These are phyloP conservation scores for Heterobasidion occidentale DNA, from an alignment of 1,284 basidiomycete species.

Conservation along the genomic window DNA sequence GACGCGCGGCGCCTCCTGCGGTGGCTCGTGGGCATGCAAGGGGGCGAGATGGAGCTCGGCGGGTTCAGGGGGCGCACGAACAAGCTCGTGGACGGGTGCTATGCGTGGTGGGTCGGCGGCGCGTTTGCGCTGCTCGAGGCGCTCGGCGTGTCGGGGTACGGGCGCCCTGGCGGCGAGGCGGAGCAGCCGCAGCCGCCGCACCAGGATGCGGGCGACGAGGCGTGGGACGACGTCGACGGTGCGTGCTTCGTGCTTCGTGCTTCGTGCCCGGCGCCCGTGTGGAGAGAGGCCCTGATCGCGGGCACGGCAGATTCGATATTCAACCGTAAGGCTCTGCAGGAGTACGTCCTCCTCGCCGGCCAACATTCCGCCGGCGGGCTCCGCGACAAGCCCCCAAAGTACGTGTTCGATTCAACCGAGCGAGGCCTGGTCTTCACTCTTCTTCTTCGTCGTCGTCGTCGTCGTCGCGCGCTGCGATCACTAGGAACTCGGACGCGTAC, in stretches of 20 bases:
- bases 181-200: neutral
- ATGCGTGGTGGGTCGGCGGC: slow-evolving; percentile 97
- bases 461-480: neutral
- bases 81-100: slow-evolving; percentile 98
- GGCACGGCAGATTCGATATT: slow-evolving; percentile 38
- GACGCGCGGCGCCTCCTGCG: slow-evolving; percentile 60
- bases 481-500: slow-evolving; percentile 75
- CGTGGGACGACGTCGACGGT: slow-evolving; percentile 66
- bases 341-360: slow-evolving; percentile 82
- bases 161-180: slow-evolving; percentile 12
- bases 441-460: neutral
- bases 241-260: slow-evolving; percentile 12
- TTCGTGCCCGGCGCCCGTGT: neutral
- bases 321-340: slow-evolving; percentile 70
- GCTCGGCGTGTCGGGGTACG: slow-evolving; percentile 35
- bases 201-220: slow-evolving; percentile 18
- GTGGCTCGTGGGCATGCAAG: slow-evolving; percentile 89
- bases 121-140: slow-evolving; percentile 79
- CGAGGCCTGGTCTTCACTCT: slow-evolving; percentile 6
- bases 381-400: slow-evolving; percentile 94
- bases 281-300: neutral
- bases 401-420: slow-evolving; percentile 10
- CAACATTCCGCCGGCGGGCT: slow-evolving; percentile 84
- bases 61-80: slow-evolving; percentile 94
- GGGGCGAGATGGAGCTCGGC: slow-evolving; percentile 74